phyloP scores from a whole-genome alignment of 495 filamentous ascomycete genomes.

The Penicillium coffeae region DNA sequence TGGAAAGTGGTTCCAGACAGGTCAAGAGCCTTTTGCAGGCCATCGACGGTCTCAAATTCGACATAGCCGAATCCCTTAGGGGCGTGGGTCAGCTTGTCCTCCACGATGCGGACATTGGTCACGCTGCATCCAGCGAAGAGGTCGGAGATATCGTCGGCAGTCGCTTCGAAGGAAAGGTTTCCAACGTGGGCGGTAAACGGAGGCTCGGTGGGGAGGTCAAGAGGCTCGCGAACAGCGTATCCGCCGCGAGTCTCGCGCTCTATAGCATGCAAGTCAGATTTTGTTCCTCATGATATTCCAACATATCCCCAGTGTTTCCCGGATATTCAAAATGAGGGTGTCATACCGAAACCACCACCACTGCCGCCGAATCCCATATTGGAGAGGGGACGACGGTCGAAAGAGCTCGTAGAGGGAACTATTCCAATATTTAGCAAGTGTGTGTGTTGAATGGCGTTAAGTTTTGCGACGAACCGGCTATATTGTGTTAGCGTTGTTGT shows the following conservation, averaged over 20 bases:
- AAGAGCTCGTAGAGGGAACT: conserved; percentile 36
- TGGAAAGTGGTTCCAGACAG: conserved; percentile 75
- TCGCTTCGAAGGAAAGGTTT: conserved; percentile 93
- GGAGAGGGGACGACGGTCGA: conserved; percentile 44
- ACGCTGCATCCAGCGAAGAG: conserved; percentile 83
- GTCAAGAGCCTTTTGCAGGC: conserved; percentile 85
- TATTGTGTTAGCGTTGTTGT: conserved; percentile 17
- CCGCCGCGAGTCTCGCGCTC: conserved; percentile 46
- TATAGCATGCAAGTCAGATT: conserved; percentile 22
- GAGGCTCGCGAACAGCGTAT: conserved; percentile 70
- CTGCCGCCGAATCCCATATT: conserved; percentile 44
- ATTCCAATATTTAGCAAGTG: conserved; percentile 9
- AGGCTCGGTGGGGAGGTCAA: conserved; percentile 84
- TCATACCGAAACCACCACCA: conserved; percentile 15
- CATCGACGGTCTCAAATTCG: conserved; percentile 84
- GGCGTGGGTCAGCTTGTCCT: conserved; percentile 84
- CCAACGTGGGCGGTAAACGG: conserved; percentile 95
- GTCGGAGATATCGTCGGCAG: conserved; percentile 69
- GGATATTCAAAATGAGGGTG: background rate
- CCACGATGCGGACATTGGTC: conserved; percentile 88
- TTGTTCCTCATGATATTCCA: background rate
- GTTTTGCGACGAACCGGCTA: conserved; percentile 36
- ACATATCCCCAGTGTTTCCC: too few species aligned
- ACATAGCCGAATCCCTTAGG: conserved; percentile 99
- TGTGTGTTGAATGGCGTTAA: background rate